These are phyloP conservation scores for Corynespora cassiicola DNA, from an alignment of 2,329 filamentous ascomycete genomes.

Conservation along the genomic window DNA sequence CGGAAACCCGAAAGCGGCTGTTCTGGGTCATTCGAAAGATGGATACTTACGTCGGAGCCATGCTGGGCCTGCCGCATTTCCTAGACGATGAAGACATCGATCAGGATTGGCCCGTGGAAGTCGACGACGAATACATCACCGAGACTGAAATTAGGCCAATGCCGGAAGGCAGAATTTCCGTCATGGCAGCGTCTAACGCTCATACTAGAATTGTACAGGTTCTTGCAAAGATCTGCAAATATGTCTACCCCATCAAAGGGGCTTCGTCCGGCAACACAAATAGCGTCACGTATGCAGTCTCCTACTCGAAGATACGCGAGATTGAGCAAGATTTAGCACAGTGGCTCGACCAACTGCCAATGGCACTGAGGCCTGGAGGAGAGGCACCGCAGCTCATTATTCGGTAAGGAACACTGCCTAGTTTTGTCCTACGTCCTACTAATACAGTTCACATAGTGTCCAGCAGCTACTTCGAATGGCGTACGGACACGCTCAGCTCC, in stretches of 20 bases:
- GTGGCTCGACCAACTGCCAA: slow-evolving; percentile 73
- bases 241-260: slow-evolving; percentile 68
- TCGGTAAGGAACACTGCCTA: slow-evolving; percentile 63
- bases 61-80: slow-evolving; percentile 57
- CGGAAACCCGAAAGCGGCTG: slow-evolving; percentile 57
- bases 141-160: slow-evolving; percentile 58
- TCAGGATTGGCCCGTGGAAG: slow-evolving; percentile 54
- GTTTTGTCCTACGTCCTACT: background rate
- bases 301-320: slow-evolving; percentile 69
- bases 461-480: slow-evolving; percentile 79
- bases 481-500: slow-evolving; percentile 84
- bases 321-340: slow-evolving; percentile 68
- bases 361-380: slow-evolving; percentile 77
- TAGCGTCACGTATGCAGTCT: slow-evolving; percentile 65
- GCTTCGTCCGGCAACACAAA: slow-evolving; percentile 43
- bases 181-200: slow-evolving; percentile 67
- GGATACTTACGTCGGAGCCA: slow-evolving; percentile 60
- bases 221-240: slow-evolving; percentile 67
- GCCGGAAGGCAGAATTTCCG: slow-evolving; percentile 60
- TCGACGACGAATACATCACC: slow-evolving; percentile 60
- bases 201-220: slow-evolving; percentile 65
- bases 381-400: slow-evolving; percentile 78
- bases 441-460: slow-evolving; percentile 47
- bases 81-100: slow-evolving; percentile 58
- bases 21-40: slow-evolving; percentile 60